Evolutionary conservation across 352 stramenopile species (phyloP), one percentile per base, ranked within the genome.

Genomic region (Lagenidium sp.): DNA sequence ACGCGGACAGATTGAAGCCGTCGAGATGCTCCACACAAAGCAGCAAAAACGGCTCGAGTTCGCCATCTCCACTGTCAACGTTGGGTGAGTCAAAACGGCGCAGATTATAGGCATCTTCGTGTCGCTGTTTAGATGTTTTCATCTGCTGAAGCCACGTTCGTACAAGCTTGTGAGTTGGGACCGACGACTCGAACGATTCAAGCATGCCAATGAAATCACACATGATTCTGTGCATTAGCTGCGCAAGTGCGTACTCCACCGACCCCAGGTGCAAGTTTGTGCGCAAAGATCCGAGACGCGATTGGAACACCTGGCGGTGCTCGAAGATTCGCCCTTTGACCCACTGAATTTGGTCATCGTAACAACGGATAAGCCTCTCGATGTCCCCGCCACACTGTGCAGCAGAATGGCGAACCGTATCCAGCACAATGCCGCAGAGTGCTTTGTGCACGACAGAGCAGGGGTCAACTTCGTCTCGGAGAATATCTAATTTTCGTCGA

Each of bases 1-100:
- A 58, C 0, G 80, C 64, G 16, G 65, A 53, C 21, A 74, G 61
- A 6, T 68, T 63, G 8, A 92, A 77, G 0, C 45, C 44, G 52
- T 92, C 80, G 10, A 88, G 57, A 45, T 89, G 67, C 31, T 88
- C 80, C n/a, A 92, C 71, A 44, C 77, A 87, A 1, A 92, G 45
- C 25, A 92, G 26, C 20, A 83, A 23, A 37, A 67, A 89, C 4
- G 76, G 47, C 28, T 32, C 8, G 15, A n/a, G n/a, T n/a, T n/a
- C n/a, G n/a, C n/a, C n/a, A n/a, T n/a, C n/a, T n/a, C n/a, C n/a
- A n/a, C n/a, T n/a, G n/a, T n/a, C n/a, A n/a, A n/a, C n/a, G n/a
- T n/a, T n/a, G n/a, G n/a, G n/a, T n/a, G n/a, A n/a, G 28, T 32
- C 28, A 13, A 15, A 13, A 32, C 15, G 28, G 28, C 15, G 28